These are phyloP conservation scores for Suillus occidentalis DNA, from an alignment of 768 basidiomycete species.

Conservation along the genomic window DNA sequence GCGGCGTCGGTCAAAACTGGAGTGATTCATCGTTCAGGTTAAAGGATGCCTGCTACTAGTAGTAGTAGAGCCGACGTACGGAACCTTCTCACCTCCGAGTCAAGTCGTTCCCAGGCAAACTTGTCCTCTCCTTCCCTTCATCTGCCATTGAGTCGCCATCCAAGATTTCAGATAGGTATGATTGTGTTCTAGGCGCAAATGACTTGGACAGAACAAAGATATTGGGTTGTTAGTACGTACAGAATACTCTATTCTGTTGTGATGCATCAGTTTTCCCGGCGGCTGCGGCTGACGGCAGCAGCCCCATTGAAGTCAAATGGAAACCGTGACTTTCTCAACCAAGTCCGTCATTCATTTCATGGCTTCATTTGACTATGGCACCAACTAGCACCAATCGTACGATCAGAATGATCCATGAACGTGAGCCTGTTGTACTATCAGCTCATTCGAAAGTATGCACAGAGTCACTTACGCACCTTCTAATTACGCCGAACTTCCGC, in stretches of 20 bases:
- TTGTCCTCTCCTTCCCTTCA: background rate
- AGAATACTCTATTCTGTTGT: background rate
- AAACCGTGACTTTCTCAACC: slow-evolving; percentile 3
- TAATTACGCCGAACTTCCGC: background rate
- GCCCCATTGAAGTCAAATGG: slow-evolving; percentile 3
- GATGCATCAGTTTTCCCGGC: slow-evolving; percentile 1
- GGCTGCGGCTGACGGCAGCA: slow-evolving; percentile 3
- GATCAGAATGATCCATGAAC: background rate
- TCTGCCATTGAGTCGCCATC: background rate
- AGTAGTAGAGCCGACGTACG: background rate
- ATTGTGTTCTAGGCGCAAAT: background rate
- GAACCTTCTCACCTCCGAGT: background rate
- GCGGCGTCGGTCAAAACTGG: background rate
- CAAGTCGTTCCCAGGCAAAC: background rate
- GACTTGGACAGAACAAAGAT: background rate
- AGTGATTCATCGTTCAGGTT: background rate
- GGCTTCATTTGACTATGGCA: background rate
- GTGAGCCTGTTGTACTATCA: background rate
- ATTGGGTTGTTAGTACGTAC: background rate
- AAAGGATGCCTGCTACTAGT: background rate
- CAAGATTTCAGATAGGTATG: background rate
- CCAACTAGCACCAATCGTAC: slow-evolving; percentile 1
- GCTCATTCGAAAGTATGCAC: background rate
- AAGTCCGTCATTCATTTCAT: slow-evolving; percentile 1
- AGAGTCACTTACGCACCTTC: slow-evolving; percentile 5